Percentiles rank a stretch among this genome's conserved stretches.
phyloP scores from a whole-genome alignment of 371 early-diverging fungal genomes.

The Lichtheimia corymbifera region DNA sequence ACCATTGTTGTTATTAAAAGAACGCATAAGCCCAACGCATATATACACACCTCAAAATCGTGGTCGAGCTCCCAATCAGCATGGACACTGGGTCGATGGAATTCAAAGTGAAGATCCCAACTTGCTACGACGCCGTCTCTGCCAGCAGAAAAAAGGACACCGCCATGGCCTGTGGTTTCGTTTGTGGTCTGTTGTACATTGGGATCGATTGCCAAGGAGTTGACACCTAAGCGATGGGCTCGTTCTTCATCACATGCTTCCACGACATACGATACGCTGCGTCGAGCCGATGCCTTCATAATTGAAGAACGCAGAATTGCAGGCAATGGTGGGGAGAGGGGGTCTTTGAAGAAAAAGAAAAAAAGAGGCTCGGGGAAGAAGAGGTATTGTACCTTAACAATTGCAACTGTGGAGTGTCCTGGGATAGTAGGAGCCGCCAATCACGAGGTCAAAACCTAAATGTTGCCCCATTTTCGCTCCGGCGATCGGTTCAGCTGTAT shows the following conservation, averaged over 20 bases:
- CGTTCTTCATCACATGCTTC: constrained; percentile 49
- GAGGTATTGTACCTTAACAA: no score
- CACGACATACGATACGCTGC: constrained; percentile 63
- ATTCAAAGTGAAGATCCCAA: constrained; percentile 75
- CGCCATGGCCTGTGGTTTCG: constrained; percentile 36
- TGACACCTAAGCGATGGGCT: constrained; percentile 75
- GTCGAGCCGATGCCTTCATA: constrained; percentile 49
- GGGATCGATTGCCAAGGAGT: constrained; percentile 71
- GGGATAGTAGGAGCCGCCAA: no score
- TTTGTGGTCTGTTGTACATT: constrained; percentile 13
- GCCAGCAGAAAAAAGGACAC: constrained; percentile 88
- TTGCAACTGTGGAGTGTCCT: no score
- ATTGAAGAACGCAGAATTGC: no score
- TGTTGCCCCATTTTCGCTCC: no score
- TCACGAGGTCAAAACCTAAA: no score
- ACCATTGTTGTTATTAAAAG: no score
- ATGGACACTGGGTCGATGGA: constrained; percentile 4
- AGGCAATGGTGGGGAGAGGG: no score
- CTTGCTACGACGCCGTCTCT: constrained; percentile 87
- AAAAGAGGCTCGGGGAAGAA: no score
- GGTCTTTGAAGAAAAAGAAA: no score
- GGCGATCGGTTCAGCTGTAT: no score
- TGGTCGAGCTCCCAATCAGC: constrained; percentile 18
- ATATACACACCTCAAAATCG: constrained; percentile 6
- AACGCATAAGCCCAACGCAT: no score